Conservation (phyloP, 2,329 filamentous ascomycete genomes). For the Neophaeococcomyces aloes region DNA sequence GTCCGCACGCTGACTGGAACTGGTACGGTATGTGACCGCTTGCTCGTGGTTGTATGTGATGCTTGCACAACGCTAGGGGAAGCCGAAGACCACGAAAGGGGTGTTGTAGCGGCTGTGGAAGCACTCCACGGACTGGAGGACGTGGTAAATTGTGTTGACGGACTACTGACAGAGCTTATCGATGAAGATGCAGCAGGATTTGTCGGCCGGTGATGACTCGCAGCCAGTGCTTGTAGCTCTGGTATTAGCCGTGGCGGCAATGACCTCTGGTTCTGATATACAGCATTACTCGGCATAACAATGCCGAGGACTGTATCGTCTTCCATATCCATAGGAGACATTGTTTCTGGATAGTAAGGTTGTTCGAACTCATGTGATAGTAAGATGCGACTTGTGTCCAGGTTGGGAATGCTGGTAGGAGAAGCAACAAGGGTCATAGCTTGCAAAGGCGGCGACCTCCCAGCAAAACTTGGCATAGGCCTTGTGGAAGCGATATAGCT, state of each 20-base stretch:
- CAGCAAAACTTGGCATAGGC: slow-evolving; percentile 1
- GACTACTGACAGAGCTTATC: slow-evolving; percentile 18
- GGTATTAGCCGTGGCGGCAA: slow-evolving; percentile 21
- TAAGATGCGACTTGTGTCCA: slow-evolving; percentile 1
- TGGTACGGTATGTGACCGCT: slow-evolving; percentile 15
- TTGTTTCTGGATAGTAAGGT: background rate
- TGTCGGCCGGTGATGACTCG: slow-evolving; percentile 8
- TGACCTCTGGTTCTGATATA: slow-evolving; percentile 7
- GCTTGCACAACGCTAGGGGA: slow-evolving; percentile 35
- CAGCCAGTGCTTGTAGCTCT: slow-evolving; percentile 20
- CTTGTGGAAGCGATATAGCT: slow-evolving; percentile 5
- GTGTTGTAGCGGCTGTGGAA: slow-evolving; percentile 31
- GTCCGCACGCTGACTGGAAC: slow-evolving; percentile 12
- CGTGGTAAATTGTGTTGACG: slow-evolving; percentile 19
- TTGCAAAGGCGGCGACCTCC: slow-evolving; percentile 3
- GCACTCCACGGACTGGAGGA: slow-evolving; percentile 21
- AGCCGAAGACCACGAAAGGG: slow-evolving; percentile 40
- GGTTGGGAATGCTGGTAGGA: background rate
- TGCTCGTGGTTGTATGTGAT: slow-evolving; percentile 7
- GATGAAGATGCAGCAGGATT: slow-evolving; percentile 14
- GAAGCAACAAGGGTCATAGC: background rate
- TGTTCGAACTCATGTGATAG: background rate
- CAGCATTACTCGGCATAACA: slow-evolving; percentile 11
- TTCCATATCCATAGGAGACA: slow-evolving; percentile 12
- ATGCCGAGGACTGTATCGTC: slow-evolving; percentile 17